phyloP scores from a whole-genome alignment of 768 basidiomycete species.

The Tulasnella sp. region DNA sequence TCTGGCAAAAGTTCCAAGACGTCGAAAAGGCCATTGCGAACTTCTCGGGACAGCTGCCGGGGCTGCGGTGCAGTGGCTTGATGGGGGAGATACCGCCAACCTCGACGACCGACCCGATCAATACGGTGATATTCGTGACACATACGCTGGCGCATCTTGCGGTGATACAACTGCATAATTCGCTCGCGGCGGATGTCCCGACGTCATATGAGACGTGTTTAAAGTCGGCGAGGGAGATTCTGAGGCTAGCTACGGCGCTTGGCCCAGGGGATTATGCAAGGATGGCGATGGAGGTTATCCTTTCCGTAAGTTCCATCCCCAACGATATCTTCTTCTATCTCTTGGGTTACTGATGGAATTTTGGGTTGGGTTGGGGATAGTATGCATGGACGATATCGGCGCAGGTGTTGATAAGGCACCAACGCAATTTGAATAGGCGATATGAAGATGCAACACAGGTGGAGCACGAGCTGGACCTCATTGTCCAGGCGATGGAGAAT shows the following conservation, averaged over 20 bases:
- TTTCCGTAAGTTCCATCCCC: slow-evolving; percentile 6
- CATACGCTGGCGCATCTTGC: slow-evolving; percentile 17
- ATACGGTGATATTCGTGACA: slow-evolving; percentile 14
- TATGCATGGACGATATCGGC: slow-evolving; percentile 13
- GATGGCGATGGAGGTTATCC: slow-evolving; percentile 2
- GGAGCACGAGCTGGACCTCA: slow-evolving; percentile 4
- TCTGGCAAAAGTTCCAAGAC: slow-evolving; percentile 6
- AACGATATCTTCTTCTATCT: not conserved
- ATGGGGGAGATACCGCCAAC: slow-evolving; percentile 16
- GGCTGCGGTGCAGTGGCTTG: slow-evolving; percentile 11
- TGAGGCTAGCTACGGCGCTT: not conserved
- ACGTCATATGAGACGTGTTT: slow-evolving; percentile 1
- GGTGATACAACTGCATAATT: slow-evolving; percentile 17
- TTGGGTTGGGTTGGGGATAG: no score
- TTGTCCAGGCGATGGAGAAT: slow-evolving; percentile 4
- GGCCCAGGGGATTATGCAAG: not conserved
- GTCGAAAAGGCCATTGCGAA: slow-evolving; percentile 14
- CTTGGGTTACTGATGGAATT: not conserved
- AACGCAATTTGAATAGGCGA: slow-evolving; percentile 1
- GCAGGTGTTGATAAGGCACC: slow-evolving; percentile 12
- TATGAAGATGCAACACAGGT: slow-evolving; percentile 9
- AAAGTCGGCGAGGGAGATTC: slow-evolving; percentile 4
- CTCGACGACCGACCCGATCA: slow-evolving; percentile 1
- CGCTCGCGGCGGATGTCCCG: not conserved
- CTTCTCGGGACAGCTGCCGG: slow-evolving; percentile 9